A percentile compares a stretch with the other conserved stretches of the same genome.
Evolutionary conservation across 352 stramenopile genomes (phyloP).

Genomic region (Phytopythium aichiense): DNA sequence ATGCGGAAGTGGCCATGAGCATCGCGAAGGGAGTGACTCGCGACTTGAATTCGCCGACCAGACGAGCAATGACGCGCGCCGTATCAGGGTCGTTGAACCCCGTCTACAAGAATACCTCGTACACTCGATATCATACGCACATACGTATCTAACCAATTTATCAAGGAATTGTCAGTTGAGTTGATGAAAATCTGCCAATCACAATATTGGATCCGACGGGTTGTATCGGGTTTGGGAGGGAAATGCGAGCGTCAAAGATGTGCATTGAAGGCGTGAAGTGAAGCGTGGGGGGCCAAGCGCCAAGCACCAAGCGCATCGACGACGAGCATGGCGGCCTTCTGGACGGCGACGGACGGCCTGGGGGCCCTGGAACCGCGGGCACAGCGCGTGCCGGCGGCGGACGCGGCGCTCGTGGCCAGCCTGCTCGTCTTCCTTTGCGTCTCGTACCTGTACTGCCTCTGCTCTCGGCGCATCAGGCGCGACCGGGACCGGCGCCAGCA

Average conservation of each 20-base stretch:
- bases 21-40: background rate
- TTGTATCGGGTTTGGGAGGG: background rate
- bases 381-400: slow-evolving; percentile 23
- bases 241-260: background rate
- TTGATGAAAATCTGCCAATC: background rate
- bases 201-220: background rate
- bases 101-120: background rate
- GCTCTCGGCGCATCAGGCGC: slow-evolving; percentile 25
- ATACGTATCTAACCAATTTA: too few species aligned
- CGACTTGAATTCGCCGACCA: background rate
- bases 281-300: background rate
- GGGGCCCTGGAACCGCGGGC: slow-evolving; percentile 4
- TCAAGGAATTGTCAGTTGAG: too few species aligned
- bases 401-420: slow-evolving; percentile 33
- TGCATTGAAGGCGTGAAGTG: background rate
- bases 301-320: background rate
- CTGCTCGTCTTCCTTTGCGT: slow-evolving; percentile 41
- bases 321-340: background rate
- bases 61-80: background rate
- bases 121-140: too few species aligned
- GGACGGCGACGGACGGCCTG: background rate
- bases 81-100: background rate
- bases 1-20: background rate
- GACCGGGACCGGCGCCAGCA: slow-evolving; percentile 7
- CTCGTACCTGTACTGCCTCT: slow-evolving; percentile 49